These are phyloP conservation scores for Smithsoniella earleae DNA, from an alignment of 163 green algal genomes.

Conservation along the genomic window DNA sequence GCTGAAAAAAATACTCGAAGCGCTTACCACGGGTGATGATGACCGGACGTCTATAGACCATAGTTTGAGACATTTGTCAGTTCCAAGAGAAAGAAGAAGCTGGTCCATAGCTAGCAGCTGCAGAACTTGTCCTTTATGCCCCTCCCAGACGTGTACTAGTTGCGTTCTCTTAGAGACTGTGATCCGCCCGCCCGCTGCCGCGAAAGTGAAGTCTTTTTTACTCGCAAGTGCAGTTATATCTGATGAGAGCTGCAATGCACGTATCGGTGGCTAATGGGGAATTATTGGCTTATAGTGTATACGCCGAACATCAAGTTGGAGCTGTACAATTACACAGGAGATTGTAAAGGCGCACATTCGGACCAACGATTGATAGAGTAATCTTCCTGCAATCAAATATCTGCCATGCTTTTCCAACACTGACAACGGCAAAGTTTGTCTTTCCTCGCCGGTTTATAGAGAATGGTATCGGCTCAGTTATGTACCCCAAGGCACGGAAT, in stretches of 20 bases:
- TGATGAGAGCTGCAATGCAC: slow-evolving; percentile 61
- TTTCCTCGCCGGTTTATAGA: slow-evolving; percentile 62
- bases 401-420: slow-evolving; percentile 82
- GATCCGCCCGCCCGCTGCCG: slow-evolving; percentile 45
- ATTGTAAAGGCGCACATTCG: slow-evolving; percentile 50
- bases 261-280: too few species aligned
- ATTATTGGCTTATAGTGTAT: too few species aligned
- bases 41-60: slow-evolving; percentile 55
- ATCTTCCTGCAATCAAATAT: slow-evolving; percentile 81
- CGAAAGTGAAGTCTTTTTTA: slow-evolving; percentile 73
- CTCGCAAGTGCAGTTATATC: slow-evolving; percentile 58
- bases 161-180: slow-evolving; percentile 17
- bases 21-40: slow-evolving; percentile 35
- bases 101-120: slow-evolving; percentile 64
- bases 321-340: too few species aligned
- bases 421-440: slow-evolving; percentile 74
- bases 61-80: slow-evolving; percentile 48
- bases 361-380: slow-evolving; percentile 64
- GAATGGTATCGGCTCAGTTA: slow-evolving; percentile 79
- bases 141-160: slow-evolving; percentile 40
- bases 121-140: slow-evolving; percentile 46
- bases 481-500: slow-evolving; percentile 83
- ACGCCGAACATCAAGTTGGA: too few species aligned
- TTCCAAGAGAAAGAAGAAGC: slow-evolving; percentile 58
- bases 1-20: background rate